These are phyloP conservation scores for Plasmodium gonderi DNA, from an alignment of 169 alveolate genomes.

Conservation along the genomic window DNA sequence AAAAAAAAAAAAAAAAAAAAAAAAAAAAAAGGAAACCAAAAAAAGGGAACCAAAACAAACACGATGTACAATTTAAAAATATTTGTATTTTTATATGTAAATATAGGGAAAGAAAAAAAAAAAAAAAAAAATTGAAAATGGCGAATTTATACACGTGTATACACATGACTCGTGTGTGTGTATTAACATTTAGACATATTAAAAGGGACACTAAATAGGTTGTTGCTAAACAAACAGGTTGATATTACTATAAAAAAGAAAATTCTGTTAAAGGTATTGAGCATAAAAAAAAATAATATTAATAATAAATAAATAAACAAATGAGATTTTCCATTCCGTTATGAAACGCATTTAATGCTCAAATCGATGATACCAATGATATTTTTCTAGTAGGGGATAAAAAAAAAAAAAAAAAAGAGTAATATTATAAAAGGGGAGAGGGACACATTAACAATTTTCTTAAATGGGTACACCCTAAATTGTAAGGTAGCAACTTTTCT, in stretches of 20 bases:
- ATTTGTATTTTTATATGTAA: background rate
- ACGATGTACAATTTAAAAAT: too few species aligned
- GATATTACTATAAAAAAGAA: background rate
- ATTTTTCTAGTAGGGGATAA: conserved; percentile 40
- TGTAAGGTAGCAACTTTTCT: background rate
- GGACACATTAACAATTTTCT: background rate
- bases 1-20: too few species aligned
- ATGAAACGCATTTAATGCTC: conserved; percentile 43
- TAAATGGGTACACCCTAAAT: background rate
- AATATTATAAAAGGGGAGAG: background rate
- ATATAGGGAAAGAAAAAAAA: background rate
- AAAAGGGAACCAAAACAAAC: too few species aligned
- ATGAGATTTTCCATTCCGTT: background rate
- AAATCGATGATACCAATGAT: conserved; percentile 66
- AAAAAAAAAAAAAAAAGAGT: conserved; percentile 3
- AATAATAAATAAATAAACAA: background rate
- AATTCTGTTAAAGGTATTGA: background rate
- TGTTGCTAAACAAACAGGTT: background rate
- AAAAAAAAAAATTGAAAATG: background rate
- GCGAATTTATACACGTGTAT: background rate
- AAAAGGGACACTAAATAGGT: background rate
- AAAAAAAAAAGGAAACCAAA: too few species aligned
- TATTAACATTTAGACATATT: background rate
- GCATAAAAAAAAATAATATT: conserved; percentile 6
- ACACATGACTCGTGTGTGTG: background rate